phyloP scores from a whole-genome alignment of 441 rosid genomes.

The Manihot esculenta region DNA sequence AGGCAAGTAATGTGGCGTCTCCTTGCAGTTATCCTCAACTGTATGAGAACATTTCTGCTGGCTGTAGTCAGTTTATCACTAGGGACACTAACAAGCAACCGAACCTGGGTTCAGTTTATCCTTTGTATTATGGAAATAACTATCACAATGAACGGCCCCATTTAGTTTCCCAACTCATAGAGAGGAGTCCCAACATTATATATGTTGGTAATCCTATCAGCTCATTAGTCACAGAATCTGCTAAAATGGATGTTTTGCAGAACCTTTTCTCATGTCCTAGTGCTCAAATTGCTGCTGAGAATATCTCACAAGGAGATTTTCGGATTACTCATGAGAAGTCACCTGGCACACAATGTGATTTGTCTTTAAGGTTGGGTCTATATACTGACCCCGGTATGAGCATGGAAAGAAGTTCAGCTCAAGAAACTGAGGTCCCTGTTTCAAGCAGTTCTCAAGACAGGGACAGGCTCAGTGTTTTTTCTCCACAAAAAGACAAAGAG shows the following conservation, averaged over 20 bases:
- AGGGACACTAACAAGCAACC: slow-evolving; percentile 34
- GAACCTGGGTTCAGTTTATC: slow-evolving; percentile 46
- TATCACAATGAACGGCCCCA: slow-evolving; percentile 25
- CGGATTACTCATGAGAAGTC: slow-evolving; percentile 33
- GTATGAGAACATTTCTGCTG: slow-evolving; percentile 34
- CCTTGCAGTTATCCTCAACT: slow-evolving; percentile 40
- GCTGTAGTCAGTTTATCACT: slow-evolving; percentile 33
- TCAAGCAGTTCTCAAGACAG: slow-evolving; percentile 40
- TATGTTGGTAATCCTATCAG: slow-evolving; percentile 49
- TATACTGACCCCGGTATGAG: slow-evolving; percentile 41
- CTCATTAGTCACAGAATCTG: slow-evolving; percentile 31
- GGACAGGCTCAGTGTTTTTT: slow-evolving; percentile 35
- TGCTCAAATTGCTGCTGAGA: slow-evolving; percentile 32
- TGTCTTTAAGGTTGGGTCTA: slow-evolving; percentile 76
- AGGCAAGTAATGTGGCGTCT: slow-evolving; percentile 30
- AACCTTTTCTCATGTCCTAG: slow-evolving; percentile 28
- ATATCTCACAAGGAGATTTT: slow-evolving; percentile 27
- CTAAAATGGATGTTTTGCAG: slow-evolving; percentile 29
- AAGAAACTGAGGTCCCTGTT: slow-evolving; percentile 41
- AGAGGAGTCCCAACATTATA: slow-evolving; percentile 25
- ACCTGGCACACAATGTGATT: slow-evolving; percentile 55
- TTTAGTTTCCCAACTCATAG: slow-evolving; percentile 26
- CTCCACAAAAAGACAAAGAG: slow-evolving; percentile 46
- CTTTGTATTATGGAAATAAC: slow-evolving; percentile 45
- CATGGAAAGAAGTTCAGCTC: slow-evolving; percentile 32